Conservation (phyloP, 192 early-diverging fungal species). For the Coemansia sp. region DNA sequence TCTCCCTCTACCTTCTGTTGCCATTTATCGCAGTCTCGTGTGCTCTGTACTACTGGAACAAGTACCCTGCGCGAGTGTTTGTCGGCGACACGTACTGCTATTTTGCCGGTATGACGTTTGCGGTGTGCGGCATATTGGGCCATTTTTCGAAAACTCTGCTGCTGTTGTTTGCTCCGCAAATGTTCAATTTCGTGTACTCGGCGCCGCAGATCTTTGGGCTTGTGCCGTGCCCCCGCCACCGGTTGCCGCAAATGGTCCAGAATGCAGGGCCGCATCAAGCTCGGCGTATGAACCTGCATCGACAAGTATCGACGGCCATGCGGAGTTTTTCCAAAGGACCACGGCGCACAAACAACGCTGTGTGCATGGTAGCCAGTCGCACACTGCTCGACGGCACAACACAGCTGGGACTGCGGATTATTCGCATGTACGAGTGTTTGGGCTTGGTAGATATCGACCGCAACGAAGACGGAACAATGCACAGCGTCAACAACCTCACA, state of each 20-base stretch:
- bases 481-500: constrained; percentile 86
- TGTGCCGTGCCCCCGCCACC: constrained; percentile 93
- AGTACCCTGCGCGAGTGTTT: constrained; percentile 90
- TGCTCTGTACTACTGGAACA: constrained; percentile 85
- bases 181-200: constrained; percentile 97
- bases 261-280: neutral
- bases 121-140: constrained; percentile 91
- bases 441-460: constrained; percentile 39
- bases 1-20: constrained; percentile 85
- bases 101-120: constrained; percentile 99
- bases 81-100: constrained; percentile 97
- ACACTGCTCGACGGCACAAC: constrained; percentile 34
- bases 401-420: constrained; percentile 28
- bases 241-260: constrained; percentile 67
- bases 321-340: constrained; percentile 46
- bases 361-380: constrained; percentile 39
- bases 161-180: constrained; percentile 92
- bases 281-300: constrained; percentile 6
- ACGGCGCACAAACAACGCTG: neutral
- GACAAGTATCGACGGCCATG: constrained; percentile 42
- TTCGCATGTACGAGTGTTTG: constrained; percentile 27
- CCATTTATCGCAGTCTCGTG: constrained; percentile 87
- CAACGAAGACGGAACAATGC: constrained; percentile 30
- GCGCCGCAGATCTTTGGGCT: constrained; percentile 90
- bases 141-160: constrained; percentile 93